phyloP scores from a whole-genome alignment of 1,284 basidiomycete species.

The Malassezia japonica region DNA sequence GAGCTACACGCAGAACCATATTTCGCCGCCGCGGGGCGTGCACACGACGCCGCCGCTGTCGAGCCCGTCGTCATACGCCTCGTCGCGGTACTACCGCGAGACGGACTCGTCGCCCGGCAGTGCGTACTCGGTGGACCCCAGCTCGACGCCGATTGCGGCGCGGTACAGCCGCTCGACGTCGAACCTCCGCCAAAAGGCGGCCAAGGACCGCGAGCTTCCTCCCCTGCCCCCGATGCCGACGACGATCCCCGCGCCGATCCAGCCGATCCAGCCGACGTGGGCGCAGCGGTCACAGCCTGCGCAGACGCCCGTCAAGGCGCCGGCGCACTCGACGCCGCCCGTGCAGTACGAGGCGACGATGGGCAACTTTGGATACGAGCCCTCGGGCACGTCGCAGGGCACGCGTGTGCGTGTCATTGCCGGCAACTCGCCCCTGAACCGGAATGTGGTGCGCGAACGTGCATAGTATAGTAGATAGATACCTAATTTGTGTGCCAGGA shows the following conservation, averaged over 20 bases:
- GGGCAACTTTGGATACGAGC: neutral
- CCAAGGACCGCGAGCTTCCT: slow-evolving; percentile 6
- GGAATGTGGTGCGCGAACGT: neutral
- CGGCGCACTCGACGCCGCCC: neutral
- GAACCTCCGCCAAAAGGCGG: slow-evolving; percentile 13
- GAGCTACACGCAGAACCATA: too few relatives aligned
- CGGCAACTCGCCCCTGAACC: slow-evolving; percentile 1
- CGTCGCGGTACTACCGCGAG: slow-evolving; percentile 4
- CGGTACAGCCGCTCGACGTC: slow-evolving; percentile 14
- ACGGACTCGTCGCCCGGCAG: slow-evolving; percentile 3
- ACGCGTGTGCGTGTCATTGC: slow-evolving; percentile 10
- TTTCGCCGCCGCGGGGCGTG: neutral
- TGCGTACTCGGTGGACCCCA: neutral
- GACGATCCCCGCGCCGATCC: neutral
- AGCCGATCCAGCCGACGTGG: neutral
- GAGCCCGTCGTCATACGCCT: slow-evolving; percentile 14
- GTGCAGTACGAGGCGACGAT: neutral
- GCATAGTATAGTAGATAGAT: neutral
- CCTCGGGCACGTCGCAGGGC: neutral
- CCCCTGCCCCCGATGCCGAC: slow-evolving; percentile 10
- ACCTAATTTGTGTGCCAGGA: too few relatives aligned
- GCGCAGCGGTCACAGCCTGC: too few relatives aligned
- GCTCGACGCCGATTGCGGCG: slow-evolving; percentile 14
- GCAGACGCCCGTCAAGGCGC: neutral
- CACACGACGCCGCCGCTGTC: slow-evolving; percentile 14